Base-by-base conservation (phyloP, 2,329 filamentous ascomycete species). In the Ambrosiella xylebori region DNA sequence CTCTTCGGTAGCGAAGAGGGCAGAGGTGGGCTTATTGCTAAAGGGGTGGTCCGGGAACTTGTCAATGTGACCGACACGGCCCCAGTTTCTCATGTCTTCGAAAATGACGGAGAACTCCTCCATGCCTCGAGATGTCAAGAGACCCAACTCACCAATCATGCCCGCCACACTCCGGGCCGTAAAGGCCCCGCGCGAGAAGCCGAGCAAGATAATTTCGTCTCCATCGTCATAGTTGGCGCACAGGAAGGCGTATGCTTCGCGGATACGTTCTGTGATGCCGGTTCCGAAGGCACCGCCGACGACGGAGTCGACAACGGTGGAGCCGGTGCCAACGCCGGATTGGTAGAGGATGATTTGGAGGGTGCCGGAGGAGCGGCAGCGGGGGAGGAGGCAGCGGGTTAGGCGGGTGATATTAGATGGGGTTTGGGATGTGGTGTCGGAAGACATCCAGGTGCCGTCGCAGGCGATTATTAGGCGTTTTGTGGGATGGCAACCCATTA, bases 321-420 rank as follows among this genome's bases (percentile, higher is more conserved):
- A 72, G 1, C 74, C 74, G 2, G 77, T 78, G 13, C 80, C 80
- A 36, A 82, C 77, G 17, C 80, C 80, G 7, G 77, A 76, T 64
- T 81, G 77, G 64, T 83, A 83, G 63, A 75, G 77, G 59, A 82
- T 75, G 62, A 82, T 74, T 65, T 82, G 79, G 47, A 78, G 70
- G 15, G 69, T 74, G 38, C 75, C 75, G 64, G 80, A 76, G 39
- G 65, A 68, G 64, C 27, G 27, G 27, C 74, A 76, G 44, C 65
- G 69, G 41, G 74, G 72, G 62, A 74, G 75, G 63, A 83, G 75
- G 58, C 76, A 77, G 44, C 78, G 74, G 11, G 76, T 76, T 57
- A 83, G 77, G 19, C 78, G 76, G 13, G 79, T 81, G 47, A 82
- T 77, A 61, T 83, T 82, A 54, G 78, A 80, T 0, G 78, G 76